Conservation (phyloP, 2,329 filamentous ascomycete species). For the Colletotrichum australisinense region DNA sequence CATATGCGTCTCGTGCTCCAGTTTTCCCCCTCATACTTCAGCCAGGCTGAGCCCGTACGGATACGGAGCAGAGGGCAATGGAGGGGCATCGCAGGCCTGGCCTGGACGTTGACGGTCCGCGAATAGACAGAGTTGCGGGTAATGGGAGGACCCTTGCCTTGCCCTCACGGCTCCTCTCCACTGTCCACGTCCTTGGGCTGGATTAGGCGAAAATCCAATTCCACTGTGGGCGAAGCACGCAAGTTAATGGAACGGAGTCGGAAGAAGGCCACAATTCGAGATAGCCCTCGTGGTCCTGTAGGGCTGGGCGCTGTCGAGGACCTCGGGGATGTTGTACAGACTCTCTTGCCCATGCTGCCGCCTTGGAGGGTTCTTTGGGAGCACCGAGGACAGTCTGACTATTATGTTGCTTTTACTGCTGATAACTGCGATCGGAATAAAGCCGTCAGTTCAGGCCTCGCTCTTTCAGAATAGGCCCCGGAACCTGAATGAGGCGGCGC, state of each 20-base stretch:
- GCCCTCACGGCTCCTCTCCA: neutral
- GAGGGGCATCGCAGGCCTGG: neutral
- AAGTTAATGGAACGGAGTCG: no score
- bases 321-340: no score
- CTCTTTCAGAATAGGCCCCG: neutral
- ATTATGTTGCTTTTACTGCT: conserved; percentile 16
- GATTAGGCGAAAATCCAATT: conserved; percentile 18
- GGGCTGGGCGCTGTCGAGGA: no score
- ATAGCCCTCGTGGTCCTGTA: no score
- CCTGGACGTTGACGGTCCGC: neutral
- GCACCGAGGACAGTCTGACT: neutral
- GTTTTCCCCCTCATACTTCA: neutral
- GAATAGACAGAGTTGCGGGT: neutral
- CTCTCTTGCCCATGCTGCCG: neutral
- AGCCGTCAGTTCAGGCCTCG: neutral
- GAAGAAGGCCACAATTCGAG: neutral
- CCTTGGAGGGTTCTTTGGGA: neutral
- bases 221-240: neutral
- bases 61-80: neutral
- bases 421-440: conserved; percentile 14
- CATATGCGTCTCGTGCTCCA: neutral
- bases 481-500: conserved; percentile 23
- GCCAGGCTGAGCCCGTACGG: neutral
- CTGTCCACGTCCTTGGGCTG: neutral
- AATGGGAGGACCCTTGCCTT: neutral